phyloP scores from a whole-genome alignment of 495 filamentous ascomycete genomes.

The Penicillium cinerascens region DNA sequence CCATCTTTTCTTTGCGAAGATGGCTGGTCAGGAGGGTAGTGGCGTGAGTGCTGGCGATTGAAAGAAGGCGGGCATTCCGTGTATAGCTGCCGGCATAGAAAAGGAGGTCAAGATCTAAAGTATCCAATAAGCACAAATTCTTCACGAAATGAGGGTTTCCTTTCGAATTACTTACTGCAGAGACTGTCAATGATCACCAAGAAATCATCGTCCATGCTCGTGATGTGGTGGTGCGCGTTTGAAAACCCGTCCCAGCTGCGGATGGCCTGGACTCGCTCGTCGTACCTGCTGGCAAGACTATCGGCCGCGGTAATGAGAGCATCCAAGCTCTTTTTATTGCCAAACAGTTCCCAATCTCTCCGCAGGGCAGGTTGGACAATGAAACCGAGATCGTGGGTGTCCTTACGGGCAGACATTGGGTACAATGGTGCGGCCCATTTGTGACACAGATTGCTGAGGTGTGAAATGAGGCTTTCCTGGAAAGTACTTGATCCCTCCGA shows the following conservation, averaged over 20 bases:
- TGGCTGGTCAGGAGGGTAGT: constrained; percentile 23
- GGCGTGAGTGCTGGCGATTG: constrained; percentile 40
- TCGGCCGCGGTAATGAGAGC: constrained; percentile 29
- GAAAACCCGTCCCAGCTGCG: constrained; percentile 32
- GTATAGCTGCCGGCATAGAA: constrained; percentile 6
- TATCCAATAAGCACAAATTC: not conserved
- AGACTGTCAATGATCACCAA: constrained; percentile 13
- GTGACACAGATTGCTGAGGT: constrained; percentile 5
- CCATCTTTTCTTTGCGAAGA: constrained; percentile 26
- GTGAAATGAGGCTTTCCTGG: not conserved
- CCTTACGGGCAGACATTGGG: constrained; percentile 20
- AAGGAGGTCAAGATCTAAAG: constrained; percentile 2
- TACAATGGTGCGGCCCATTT: constrained; percentile 15
- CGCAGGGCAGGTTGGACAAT: constrained; percentile 30
- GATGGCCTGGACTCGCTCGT: constrained; percentile 31
- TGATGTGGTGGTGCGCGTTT: not conserved
- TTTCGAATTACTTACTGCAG: not conserved
- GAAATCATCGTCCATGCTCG: constrained; percentile 1
- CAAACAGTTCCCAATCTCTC: constrained; percentile 31
- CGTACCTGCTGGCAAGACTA: constrained; percentile 34
- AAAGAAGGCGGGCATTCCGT: not conserved
- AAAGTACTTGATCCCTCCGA: not conserved
- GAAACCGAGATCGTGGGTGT: constrained; percentile 46
- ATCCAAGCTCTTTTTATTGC: constrained; percentile 17
- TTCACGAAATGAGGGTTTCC: not conserved